These are phyloP conservation scores for Singerocomus inundabilis DNA, from an alignment of 1,284 basidiomycete genomes.

Conservation along the genomic window DNA sequence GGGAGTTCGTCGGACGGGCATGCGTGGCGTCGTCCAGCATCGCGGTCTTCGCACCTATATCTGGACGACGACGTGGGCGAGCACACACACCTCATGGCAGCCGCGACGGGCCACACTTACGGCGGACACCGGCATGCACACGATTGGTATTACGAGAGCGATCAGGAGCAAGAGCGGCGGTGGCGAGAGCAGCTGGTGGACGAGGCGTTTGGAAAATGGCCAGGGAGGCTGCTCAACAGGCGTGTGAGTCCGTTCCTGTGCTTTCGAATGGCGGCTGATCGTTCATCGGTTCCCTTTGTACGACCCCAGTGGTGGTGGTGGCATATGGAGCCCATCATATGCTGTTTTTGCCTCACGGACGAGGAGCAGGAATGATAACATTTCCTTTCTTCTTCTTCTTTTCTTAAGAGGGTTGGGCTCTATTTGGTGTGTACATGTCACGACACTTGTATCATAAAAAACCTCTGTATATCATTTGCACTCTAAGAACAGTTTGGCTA, in stretches of 20 bases:
- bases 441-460: conserved; percentile 14
- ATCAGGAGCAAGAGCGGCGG: conserved; percentile 34
- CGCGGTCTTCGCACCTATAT: conserved; percentile 8
- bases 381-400: neutral
- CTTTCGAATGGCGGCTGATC: conserved; percentile 5
- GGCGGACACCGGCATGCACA: conserved; percentile 2
- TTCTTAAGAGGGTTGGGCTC: neutral
- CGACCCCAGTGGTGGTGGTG: conserved; percentile 74
- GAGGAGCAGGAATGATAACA: conserved; percentile 29
- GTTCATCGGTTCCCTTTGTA: neutral
- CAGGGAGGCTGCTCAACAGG: conserved; percentile 59
- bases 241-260: conserved; percentile 48
- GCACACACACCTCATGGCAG: conserved; percentile 32
- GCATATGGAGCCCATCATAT: conserved; percentile 60
- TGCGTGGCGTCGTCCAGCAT: too few relatives aligned
- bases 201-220: conserved; percentile 63
- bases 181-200: conserved; percentile 44
- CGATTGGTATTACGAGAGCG: conserved; percentile 14
- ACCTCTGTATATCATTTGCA: conserved; percentile 10
- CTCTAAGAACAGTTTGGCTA: neutral
- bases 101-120: conserved; percentile 17
- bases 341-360: conserved; percentile 44
- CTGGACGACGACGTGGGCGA: conserved; percentile 27
- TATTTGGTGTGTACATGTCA: neutral
- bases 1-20: too few relatives aligned